These are phyloP conservation scores for Candida orba DNA, from an alignment of 805 yeast genomes.

Conservation along the genomic window DNA sequence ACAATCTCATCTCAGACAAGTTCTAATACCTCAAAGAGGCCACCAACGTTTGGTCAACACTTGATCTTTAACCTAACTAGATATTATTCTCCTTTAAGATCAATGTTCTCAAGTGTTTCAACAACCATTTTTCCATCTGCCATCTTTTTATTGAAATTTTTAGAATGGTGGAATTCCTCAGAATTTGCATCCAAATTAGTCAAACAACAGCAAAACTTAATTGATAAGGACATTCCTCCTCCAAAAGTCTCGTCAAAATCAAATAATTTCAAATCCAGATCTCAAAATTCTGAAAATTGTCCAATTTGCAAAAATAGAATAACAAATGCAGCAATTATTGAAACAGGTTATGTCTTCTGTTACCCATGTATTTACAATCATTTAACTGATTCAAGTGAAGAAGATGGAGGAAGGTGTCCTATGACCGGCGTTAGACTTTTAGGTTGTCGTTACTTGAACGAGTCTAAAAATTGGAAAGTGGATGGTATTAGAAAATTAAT, in stretches of 20 bases:
- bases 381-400: conserved; percentile 40
- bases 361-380: conserved; percentile 75
- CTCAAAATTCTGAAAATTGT: conserved; percentile 42
- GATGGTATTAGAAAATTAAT: conserved; percentile 72
- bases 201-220: conserved; percentile 36
- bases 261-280: conserved; percentile 5
- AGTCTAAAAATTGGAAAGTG: conserved; percentile 58
- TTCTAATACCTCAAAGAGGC: conserved; percentile 10
- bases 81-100: conserved; percentile 13
- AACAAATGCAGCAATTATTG: conserved; percentile 78
- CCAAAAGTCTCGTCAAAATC: conserved; percentile 7
- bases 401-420: conserved; percentile 73
- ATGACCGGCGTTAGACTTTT: conserved; percentile 65
- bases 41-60: conserved; percentile 23
- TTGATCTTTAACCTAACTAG: conserved; percentile 5
- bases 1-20: not conserved
- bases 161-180: conserved; percentile 90
- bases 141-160: conserved; percentile 70
- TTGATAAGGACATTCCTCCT: conserved; percentile 44
- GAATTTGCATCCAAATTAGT: conserved; percentile 58
- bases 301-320: conserved; percentile 62
- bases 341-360: conserved; percentile 87
- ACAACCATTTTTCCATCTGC: conserved; percentile 66
- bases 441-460: conserved; percentile 61
- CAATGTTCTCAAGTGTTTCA: conserved; percentile 16